Evolutionary conservation across 2,329 filamentous ascomycete species (phyloP), one percentile per base, ranked within the genome.

Genomic region (Curvularia verruculosa): DNA sequence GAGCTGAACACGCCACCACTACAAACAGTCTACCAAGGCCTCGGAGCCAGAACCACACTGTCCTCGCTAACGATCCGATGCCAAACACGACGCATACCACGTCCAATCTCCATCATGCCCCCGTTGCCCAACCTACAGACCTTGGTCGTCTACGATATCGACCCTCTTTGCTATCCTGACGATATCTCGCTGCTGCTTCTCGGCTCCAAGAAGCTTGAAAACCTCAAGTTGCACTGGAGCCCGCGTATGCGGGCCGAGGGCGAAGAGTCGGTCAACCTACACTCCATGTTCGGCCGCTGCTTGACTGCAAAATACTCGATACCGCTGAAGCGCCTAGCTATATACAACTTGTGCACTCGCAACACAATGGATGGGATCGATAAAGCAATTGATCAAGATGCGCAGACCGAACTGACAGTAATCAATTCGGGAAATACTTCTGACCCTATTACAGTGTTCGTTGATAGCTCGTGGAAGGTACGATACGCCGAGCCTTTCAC

Each of bases 141-240:
- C 4, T 76, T 88, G 34, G 81, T 82, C 50, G 78, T 85, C 26
- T 83, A 83, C 57, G 81, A 87, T 60, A 85, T 87, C 50, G 86
- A 88, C 54, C 86, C 86, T 1, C 77, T 88, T 9, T 88, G 85
- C 73, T 86, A 87, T 64, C 84, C 84, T 0, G 86, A 88, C 70
- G 85, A 87, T 63, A 81, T 88, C 8, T 84, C 84, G 13, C 75
- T 83, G 21, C 72, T 88, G 13, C 72, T 88, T 6, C 71, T 80
- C 13, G 77, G 81, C n/a, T 82, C 83, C 4, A 81, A 78, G 59
- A 83, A 83, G 50, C 74, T 88, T 3, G 76, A 80, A 39, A 82
- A 84, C 29, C 71, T 88, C 7, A 82, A 78, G 52, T 59, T 88
- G 57, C 85, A 88, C 65, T 88, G 84, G 80, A 85, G 80, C 26